These are phyloP conservation scores for maize (Zea mays) DNA, from an alignment of 176 grass and related monocot species.

Conservation along the genomic window Zm-B73-REFERENCE-NAM-5.0 NC_050098.1:48259501-48260000, in stretches of 20 bases:
- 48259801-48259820: background rate
- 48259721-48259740: conserved; percentile 39
- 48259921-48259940: background rate
- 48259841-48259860: conserved; percentile 24
- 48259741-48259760: conserved; percentile 27
- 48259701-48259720: conserved; percentile 39
- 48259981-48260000: conserved; percentile 22
- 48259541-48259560: conserved; percentile 1
- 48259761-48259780: conserved; percentile 11
- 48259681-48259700: conserved; percentile 17
- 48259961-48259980: conserved; percentile 15
- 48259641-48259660: background rate
- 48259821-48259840: background rate
- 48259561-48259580: conserved; percentile 43
- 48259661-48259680: conserved; percentile 19
- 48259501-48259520: conserved; percentile 7
- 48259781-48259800: background rate
- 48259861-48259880: background rate
- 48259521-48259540: conserved; percentile 18
- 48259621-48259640: background rate
- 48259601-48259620: background rate
- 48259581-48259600: background rate
- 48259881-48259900: background rate
- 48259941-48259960: conserved; percentile 20
- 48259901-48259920: conserved; percentile 3